phyloP scores from a whole-genome alignment of 2,329 filamentous ascomycete species.

The Sporothrix brunneoviolacea region DNA sequence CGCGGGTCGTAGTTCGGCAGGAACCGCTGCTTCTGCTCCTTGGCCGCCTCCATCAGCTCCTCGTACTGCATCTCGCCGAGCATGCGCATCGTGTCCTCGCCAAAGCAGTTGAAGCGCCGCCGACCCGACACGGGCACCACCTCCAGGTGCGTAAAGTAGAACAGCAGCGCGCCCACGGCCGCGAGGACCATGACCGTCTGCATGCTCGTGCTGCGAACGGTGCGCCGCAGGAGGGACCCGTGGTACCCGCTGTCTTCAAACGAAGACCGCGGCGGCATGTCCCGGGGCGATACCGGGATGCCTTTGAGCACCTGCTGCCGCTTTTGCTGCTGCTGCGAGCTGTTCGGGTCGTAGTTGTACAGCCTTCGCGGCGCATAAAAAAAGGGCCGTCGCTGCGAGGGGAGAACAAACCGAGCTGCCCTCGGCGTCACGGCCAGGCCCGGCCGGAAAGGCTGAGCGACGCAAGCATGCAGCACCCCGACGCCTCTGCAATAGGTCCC shows the following conservation, averaged over 20 bases:
- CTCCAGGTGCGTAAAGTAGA: constrained; percentile 66
- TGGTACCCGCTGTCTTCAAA: constrained; percentile 10
- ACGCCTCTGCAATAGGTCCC: neutral
- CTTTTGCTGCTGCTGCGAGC: constrained; percentile 4
- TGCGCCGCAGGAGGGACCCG: constrained; percentile 5
- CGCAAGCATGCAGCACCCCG: neutral
- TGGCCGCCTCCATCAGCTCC: constrained; percentile 47
- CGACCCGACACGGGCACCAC: constrained; percentile 66
- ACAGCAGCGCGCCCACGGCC: constrained; percentile 39
- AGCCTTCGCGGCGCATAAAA: neutral
- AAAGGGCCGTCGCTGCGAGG: neutral
- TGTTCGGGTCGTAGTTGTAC: constrained; percentile 17
- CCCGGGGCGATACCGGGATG: constrained; percentile 12
- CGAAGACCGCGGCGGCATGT: constrained; percentile 15
- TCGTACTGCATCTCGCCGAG: constrained; percentile 49
- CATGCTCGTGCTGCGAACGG: constrained; percentile 26
- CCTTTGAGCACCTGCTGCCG: constrained; percentile 7
- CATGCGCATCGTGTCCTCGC: constrained; percentile 46
- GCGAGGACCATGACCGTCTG: constrained; percentile 35
- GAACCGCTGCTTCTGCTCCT: constrained; percentile 47
- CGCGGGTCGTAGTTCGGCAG: constrained; percentile 54
- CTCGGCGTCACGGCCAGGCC: neutral
- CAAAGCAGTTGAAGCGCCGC: constrained; percentile 64
- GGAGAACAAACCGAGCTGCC: neutral
- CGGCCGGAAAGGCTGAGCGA: neutral